A percentile compares a stretch with the other conserved stretches of the same genome.
These are phyloP conservation scores for Colletotrichum tropicale DNA, from an alignment of 2,329 filamentous ascomycete species.

Conservation along the genomic window DNA sequence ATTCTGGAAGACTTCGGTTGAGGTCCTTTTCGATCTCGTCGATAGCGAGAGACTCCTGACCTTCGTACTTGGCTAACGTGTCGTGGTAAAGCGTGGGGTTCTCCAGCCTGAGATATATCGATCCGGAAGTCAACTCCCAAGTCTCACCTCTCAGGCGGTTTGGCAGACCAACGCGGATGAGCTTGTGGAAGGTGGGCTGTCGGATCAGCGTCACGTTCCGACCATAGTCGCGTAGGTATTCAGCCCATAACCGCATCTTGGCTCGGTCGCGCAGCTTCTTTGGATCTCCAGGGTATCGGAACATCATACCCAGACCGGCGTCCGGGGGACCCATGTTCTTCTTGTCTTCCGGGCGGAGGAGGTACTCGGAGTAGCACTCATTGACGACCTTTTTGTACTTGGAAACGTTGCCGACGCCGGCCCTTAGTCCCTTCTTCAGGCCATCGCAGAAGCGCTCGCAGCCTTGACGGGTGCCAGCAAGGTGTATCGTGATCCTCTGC, in stretches of 20 bases:
- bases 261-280: slow-evolving; percentile 92
- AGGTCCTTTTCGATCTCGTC: slow-evolving; percentile 99
- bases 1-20: slow-evolving; percentile 94
- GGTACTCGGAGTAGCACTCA: slow-evolving; percentile 91
- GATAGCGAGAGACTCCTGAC: slow-evolving; percentile 90
- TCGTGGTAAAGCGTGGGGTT: slow-evolving; percentile 84
- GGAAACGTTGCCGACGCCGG: slow-evolving; percentile 85
- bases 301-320: slow-evolving; percentile 89
- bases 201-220: slow-evolving; percentile 90
- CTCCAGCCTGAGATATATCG: slow-evolving; percentile 85
- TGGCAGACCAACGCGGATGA: slow-evolving; percentile 92
- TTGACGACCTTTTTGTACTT: slow-evolving; percentile 80
- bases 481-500: slow-evolving; percentile 89
- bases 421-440: slow-evolving; percentile 85
- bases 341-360: slow-evolving; percentile 67
- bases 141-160: slow-evolving; percentile 93
- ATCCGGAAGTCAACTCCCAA: slow-evolving; percentile 94
- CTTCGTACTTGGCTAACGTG: slow-evolving; percentile 82
- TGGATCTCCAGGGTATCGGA: slow-evolving; percentile 92
- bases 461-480: slow-evolving; percentile 84
- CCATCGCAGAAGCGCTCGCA: slow-evolving; percentile 97
- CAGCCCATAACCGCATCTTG: slow-evolving; percentile 97
- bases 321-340: slow-evolving; percentile 77
- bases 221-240: slow-evolving; percentile 95
- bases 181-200: slow-evolving; percentile 96